Percentiles rank a stretch among this genome's conserved stretches.
Conservation (phyloP, 2,329 filamentous ascomycete genomes). For the Calcarisporium arbuscula region DNA sequence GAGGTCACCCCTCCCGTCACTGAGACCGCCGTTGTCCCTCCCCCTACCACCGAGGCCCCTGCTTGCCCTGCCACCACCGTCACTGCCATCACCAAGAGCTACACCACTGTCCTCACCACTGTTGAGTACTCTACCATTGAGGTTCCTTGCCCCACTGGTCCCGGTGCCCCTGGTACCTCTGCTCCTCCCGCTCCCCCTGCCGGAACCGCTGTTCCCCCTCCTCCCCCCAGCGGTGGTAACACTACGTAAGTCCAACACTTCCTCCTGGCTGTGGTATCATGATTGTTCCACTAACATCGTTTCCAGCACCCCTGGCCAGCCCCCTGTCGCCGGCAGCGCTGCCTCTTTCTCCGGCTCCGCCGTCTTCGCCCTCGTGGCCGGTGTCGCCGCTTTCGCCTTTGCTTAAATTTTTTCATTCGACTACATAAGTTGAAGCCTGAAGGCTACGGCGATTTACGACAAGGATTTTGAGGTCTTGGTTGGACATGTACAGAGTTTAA, state of each 20-base stretch:
- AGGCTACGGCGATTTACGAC: slow-evolving; percentile 34
- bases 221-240: slow-evolving; percentile 33
- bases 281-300: neutral
- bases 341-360: slow-evolving; percentile 47
- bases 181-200: slow-evolving; percentile 20
- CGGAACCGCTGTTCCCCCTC: slow-evolving; percentile 38
- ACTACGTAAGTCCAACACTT: slow-evolving; percentile 32
- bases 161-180: slow-evolving; percentile 15
- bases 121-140: slow-evolving; percentile 46
- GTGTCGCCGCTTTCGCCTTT: slow-evolving; percentile 47
- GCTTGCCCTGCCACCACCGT: slow-evolving; percentile 33
- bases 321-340: slow-evolving; percentile 42
- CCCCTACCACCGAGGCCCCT: slow-evolving; percentile 7
- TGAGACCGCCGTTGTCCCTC: slow-evolving; percentile 1
- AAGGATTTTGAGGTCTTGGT: slow-evolving; percentile 24
- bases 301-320: slow-evolving; percentile 19
- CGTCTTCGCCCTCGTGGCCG: slow-evolving; percentile 48
- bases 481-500: slow-evolving; percentile 32
- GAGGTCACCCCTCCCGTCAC: slow-evolving; percentile 9
- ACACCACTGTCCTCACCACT: slow-evolving; percentile 49
- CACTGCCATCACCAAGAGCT: slow-evolving; percentile 47
- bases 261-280: neutral
- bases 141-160: slow-evolving; percentile 33
- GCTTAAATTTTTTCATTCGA: slow-evolving; percentile 40
- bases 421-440: slow-evolving; percentile 32